Conservation (phyloP, 2,329 filamentous ascomycete species). For the Alternaria dauci region DNA sequence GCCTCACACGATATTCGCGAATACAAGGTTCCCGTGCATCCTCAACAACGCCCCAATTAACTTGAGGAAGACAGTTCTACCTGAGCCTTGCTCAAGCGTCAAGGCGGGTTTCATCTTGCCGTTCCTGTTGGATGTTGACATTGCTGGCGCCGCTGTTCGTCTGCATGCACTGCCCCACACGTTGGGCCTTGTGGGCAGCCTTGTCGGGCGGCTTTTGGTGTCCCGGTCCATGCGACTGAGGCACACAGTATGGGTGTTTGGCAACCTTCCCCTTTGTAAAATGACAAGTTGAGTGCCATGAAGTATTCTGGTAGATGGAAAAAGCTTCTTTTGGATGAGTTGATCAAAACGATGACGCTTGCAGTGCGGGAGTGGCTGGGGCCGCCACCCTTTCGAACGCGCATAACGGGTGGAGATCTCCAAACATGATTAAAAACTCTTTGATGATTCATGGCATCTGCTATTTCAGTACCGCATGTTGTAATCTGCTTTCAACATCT, state of each 20-base stretch:
- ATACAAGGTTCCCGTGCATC: slow-evolving; percentile 3
- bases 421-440: background rate
- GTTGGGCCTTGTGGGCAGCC: slow-evolving; percentile 14
- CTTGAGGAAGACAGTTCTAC: background rate
- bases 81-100: slow-evolving; percentile 1
- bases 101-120: background rate
- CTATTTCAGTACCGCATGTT: background rate
- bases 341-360: background rate
- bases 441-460: background rate
- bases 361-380: background rate
- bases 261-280: background rate
- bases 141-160: background rate
- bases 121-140: background rate
- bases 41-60: slow-evolving; percentile 12
- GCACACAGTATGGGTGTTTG: background rate
- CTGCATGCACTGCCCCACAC: slow-evolving; percentile 15
- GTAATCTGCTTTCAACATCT: too few species aligned
- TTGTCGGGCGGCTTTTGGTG: background rate
- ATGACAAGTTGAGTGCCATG: background rate
- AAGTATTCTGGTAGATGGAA: background rate
- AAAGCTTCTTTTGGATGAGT: background rate
- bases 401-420: background rate
- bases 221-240: slow-evolving; percentile 4
- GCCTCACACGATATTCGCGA: slow-evolving; percentile 2
- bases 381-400: background rate